phyloP scores from a whole-genome alignment of 169 alveolate species.

The Plasmodium gallinaceum region DNA sequence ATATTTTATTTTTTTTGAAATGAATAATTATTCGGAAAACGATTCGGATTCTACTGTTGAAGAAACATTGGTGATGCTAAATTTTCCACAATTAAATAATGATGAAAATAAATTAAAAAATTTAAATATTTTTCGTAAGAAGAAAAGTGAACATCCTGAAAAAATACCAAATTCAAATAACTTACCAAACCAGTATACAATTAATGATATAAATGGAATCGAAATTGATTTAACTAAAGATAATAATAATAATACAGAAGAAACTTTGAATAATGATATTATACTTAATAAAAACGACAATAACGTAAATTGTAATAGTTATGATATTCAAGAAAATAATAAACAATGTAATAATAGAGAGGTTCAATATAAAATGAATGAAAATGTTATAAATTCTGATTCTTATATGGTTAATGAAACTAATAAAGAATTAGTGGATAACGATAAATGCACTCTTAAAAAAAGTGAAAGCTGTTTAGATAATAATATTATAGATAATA shows the following conservation, averaged over 20 bases:
- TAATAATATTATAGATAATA: conserved; percentile 26
- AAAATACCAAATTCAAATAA: background rate
- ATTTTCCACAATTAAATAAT: conserved; percentile 37
- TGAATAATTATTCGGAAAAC: conserved; percentile 4
- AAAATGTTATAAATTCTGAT: background rate
- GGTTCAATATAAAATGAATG: background rate
- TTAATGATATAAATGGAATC: background rate
- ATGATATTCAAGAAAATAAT: conserved; percentile 4
- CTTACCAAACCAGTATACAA: background rate
- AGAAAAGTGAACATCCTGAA: background rate
- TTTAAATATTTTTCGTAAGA: conserved; percentile 43
- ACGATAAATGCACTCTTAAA: background rate
- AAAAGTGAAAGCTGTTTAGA: background rate
- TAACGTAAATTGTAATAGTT: background rate
- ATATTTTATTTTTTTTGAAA: background rate
- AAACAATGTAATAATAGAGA: background rate
- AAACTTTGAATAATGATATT: background rate
- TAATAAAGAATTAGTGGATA: background rate
- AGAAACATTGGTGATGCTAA: conserved; percentile 74
- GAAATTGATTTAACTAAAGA: conserved; percentile 47
- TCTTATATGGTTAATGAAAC: background rate
- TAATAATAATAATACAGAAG: conserved; percentile 4
- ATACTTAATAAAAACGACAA: background rate
- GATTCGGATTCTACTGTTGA: conserved; percentile 65
- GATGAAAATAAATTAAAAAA: conserved; percentile 54